Evolutionary conservation across 495 filamentous ascomycete species (phyloP), one percentile per base, ranked within the genome.

Genomic region (Xylaria cubensis): DNA sequence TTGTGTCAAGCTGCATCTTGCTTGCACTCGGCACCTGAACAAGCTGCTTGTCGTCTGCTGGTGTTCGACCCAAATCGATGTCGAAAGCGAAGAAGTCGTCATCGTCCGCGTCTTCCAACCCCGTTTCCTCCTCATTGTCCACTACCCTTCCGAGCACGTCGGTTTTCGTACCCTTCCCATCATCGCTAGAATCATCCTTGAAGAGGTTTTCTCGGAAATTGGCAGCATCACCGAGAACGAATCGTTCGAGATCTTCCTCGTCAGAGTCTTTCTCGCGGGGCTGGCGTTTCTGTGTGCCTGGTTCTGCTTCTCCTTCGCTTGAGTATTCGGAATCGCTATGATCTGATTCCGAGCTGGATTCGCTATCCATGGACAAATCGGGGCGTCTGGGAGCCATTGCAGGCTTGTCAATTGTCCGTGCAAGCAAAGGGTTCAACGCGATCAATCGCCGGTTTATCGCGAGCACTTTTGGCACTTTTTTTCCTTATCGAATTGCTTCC

Each of bases 141-240:
- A 63, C 72, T 32, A 72, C 0, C 26, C 61, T 65, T 9, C 70
- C 70, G 19, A 66, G 26, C 4, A 19, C 41, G 51, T 67, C 63
- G 9, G n/a, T 46, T 15, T 56, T 36, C 13, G 36, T 9, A 32
- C 61, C 69, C 19, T 76, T 69, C 4, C 7, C 64, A 6, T 73
- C 73, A 3, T 46, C 71, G 36, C 76, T 72, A 0, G 74, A 76
- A 32, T 82, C 79, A 64, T 80, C 76, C 72, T 82, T 80, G 69
- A 90, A 90, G 74, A 97, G 84, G 61, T 89, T 90, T 53, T 89
- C 86, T 58, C 89, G 88, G 79, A 97, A 97, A 36, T 90, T 93
- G n/a, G 87, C 87, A 55, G 91, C 87, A 76, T 96, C 92, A 39
- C 95, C 95, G 63, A 98, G 92, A 2, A 98, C 91, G 71, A 97